A percentile compares a stretch with the other conserved stretches of the same genome.
These are phyloP conservation scores for Tolypocladium pustulatum DNA, from an alignment of 2,329 filamentous ascomycete genomes.

Conservation along the genomic window DNA sequence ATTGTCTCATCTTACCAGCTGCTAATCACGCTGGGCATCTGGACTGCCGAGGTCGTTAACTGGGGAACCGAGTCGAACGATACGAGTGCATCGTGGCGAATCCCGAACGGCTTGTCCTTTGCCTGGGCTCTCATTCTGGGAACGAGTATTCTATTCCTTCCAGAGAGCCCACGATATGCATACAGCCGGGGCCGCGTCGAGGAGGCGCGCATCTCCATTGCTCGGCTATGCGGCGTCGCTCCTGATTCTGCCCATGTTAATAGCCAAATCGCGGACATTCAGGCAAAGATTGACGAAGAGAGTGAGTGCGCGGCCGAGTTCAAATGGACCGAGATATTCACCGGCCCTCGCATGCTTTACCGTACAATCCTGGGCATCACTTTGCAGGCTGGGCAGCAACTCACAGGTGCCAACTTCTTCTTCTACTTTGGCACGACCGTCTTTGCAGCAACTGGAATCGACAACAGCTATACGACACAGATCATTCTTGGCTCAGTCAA, in stretches of 20 bases:
- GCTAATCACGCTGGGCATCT: conserved; percentile 60
- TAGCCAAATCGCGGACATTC: conserved; percentile 40
- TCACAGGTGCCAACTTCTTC: conserved; percentile 60
- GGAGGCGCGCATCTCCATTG: conserved; percentile 37
- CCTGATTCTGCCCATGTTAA: conserved; percentile 28
- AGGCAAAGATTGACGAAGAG: conserved; percentile 38
- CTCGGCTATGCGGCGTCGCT: conserved; percentile 31
- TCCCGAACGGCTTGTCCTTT: conserved; percentile 48
- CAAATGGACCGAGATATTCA: conserved; percentile 51
- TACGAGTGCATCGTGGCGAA: conserved; percentile 47
- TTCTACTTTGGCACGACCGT: conserved; percentile 58
- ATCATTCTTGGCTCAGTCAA: conserved; percentile 61
- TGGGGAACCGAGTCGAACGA: conserved; percentile 42
- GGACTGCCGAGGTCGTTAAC: conserved; percentile 46
- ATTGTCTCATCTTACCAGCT: conserved; percentile 58
- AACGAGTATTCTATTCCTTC: conserved; percentile 38
- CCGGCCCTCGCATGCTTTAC: conserved; percentile 55
- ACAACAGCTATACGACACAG: conserved; percentile 55
- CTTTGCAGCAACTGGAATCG: conserved; percentile 54
- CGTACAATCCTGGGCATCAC: conserved; percentile 51
- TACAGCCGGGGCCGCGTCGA: conserved; percentile 35
- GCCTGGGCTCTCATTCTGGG: conserved; percentile 44
- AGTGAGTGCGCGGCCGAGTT: conserved; percentile 32
- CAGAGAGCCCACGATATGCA: conserved; percentile 43
- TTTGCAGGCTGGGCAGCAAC: conserved; percentile 56